Conservation (phyloP, 345 rosid species). For the Reutealis trisperma region DNA sequence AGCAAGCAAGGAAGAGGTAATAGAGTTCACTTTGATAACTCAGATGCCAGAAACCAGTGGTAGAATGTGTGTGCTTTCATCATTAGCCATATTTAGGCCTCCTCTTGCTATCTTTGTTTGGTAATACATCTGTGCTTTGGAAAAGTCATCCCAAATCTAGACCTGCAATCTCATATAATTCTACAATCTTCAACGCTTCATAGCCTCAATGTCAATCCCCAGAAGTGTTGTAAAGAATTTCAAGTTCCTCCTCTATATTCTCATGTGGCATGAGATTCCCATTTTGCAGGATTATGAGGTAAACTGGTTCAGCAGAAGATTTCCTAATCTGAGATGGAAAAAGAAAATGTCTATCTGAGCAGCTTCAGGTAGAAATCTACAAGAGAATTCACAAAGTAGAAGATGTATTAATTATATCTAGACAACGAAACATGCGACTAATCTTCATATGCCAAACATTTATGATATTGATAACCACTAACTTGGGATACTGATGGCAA, state of each 20-base stretch:
- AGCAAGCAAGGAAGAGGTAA: no score
- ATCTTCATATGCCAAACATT: no score
- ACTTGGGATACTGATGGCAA: no score
- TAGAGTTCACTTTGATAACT: no score
- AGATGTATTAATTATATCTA: no score
- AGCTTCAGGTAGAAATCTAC: no score
- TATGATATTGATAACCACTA: no score
- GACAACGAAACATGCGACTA: no score
- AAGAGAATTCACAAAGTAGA: no score
- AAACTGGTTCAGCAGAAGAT: conserved; percentile 68
- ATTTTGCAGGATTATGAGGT: conserved; percentile 69
- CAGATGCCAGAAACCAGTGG: no score
- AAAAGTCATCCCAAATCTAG: conserved; percentile 36
- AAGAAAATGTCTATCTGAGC: no score
- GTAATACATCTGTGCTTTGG: conserved; percentile 24
- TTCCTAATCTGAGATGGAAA: conserved; percentile 51
- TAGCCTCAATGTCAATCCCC: conserved; percentile 59
- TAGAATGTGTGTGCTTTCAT: no score
- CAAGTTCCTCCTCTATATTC: conserved; percentile 58
- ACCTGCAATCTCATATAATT: conserved; percentile 59
- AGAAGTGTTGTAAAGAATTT: conserved; percentile 59
- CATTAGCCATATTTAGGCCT: conserved; percentile 10
- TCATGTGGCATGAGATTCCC: conserved; percentile 56
- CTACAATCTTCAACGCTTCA: conserved; percentile 43
- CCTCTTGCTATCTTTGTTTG: conserved; percentile 25